These are phyloP conservation scores for Fraxinus quadrangulata DNA, from an alignment of 257 asterid genomes.

Conservation along the genomic window DNA sequence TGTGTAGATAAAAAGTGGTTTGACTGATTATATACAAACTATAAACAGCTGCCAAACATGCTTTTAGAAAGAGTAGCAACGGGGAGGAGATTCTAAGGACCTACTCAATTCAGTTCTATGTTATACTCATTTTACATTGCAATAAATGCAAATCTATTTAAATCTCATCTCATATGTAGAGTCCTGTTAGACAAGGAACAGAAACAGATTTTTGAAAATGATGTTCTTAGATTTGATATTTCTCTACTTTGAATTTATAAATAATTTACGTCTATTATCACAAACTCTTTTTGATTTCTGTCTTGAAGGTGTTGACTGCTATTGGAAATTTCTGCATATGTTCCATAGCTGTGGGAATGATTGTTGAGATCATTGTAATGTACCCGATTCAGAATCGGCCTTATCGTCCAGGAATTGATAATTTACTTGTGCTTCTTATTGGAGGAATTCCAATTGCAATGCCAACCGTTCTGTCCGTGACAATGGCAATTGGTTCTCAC, in stretches of 20 bases:
- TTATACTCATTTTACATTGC: not conserved
- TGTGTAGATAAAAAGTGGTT: too few relatives aligned
- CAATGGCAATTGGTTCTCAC: constrained; percentile 47
- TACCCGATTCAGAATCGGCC: constrained; percentile 36
- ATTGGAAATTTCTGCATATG: constrained; percentile 54
- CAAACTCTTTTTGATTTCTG: not conserved
- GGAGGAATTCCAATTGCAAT: constrained; percentile 52
- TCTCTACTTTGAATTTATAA: not conserved
- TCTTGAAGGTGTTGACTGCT: constrained; percentile 43
- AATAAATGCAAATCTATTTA: not conserved
- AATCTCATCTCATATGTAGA: not conserved
- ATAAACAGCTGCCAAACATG: too few relatives aligned
- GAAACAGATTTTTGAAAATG: not conserved
- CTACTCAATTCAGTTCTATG: not conserved
- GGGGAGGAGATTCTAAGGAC: not conserved
- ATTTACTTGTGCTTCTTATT: constrained; percentile 45
- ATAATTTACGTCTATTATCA: not conserved
- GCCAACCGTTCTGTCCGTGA: constrained; percentile 48
- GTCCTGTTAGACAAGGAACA: not conserved
- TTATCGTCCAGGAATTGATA: constrained; percentile 44
- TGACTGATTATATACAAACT: too few relatives aligned
- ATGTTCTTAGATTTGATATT: not conserved
- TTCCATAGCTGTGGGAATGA: constrained; percentile 45
- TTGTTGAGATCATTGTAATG: constrained; percentile 37
- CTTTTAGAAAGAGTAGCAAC: not conserved